Conservation (phyloP, 768 basidiomycete species). For the Myochromella boudieri region DNA sequence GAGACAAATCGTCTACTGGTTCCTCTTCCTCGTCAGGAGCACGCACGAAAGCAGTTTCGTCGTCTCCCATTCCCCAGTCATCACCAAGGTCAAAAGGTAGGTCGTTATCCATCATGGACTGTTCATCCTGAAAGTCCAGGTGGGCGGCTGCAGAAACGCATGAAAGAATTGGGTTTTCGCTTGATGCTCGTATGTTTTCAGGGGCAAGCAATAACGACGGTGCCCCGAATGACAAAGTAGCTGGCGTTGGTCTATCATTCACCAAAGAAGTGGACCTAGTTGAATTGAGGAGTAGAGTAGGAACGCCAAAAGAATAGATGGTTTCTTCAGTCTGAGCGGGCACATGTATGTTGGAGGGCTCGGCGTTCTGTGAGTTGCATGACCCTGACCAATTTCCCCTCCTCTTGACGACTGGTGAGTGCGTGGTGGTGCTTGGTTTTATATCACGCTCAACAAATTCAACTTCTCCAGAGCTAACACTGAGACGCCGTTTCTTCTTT, state of each 20-base stretch:
- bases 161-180: no score
- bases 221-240: conserved; percentile 17
- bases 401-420: no score
- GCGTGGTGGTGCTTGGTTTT: background rate
- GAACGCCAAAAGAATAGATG: conserved; percentile 19
- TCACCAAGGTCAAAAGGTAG: conserved; percentile 34
- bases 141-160: no score
- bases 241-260: background rate
- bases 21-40: conserved; percentile 22
- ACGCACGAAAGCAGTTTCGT: conserved; percentile 38
- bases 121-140: no score
- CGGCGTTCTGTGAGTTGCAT: background rate
- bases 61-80: conserved; percentile 75
- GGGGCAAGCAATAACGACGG: conserved; percentile 18
- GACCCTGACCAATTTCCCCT: no score
- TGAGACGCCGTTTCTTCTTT: conserved; percentile 21
- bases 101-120: conserved; percentile 25
- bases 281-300: conserved; percentile 16
- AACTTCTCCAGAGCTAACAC: conserved; percentile 29
- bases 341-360: background rate
- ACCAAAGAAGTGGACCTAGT: background rate
- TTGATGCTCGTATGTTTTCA: conserved; percentile 1
- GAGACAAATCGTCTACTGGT: conserved; percentile 21
- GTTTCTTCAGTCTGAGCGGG: no score
- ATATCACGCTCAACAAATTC: conserved; percentile 28